phyloP scores from a whole-genome alignment of 2,329 filamentous ascomycete genomes.

The Alternaria sp. region DNA sequence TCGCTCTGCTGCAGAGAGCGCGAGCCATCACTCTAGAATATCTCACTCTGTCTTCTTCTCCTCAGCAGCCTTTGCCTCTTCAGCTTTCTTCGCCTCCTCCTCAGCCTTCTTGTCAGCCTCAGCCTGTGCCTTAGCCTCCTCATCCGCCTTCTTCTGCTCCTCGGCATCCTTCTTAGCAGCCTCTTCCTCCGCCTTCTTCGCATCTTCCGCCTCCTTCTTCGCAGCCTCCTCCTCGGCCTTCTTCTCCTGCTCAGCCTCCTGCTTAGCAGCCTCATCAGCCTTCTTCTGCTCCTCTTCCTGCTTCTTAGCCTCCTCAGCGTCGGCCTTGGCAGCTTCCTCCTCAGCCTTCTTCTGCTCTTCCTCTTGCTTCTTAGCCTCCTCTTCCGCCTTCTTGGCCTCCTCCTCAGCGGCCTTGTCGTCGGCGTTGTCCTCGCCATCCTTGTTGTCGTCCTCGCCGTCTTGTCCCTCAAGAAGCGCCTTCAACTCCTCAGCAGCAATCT shows the following conservation, averaged over 20 bases:
- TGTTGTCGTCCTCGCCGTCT: constrained; percentile 4
- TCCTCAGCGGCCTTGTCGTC: constrained; percentile 7
- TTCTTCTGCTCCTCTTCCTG: neutral
- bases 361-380: constrained; percentile 1
- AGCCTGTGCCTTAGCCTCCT: neutral
- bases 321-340: neutral
- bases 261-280: neutral
- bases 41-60: neutral
- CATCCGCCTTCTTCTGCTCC: constrained; percentile 4
- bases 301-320: neutral
- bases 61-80: neutral
- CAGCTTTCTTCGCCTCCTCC: neutral
- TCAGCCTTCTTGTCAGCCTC: neutral
- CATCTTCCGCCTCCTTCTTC: neutral
- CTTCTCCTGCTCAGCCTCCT: constrained; percentile 1
- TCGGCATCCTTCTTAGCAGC: constrained; percentile 5
- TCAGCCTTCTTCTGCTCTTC: neutral
- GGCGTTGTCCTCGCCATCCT: constrained; percentile 3
- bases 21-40: neutral
- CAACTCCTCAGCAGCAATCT: constrained; percentile 28
- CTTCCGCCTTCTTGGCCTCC: constrained; percentile 3
- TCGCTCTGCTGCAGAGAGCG: neutral
- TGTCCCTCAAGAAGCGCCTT: constrained; percentile 15
- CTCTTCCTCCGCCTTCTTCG: neutral
- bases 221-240: neutral